Evolutionary conservation across 208 protist genomes (phyloP).

Genomic region (Balamuthia mandrillaris): DNA sequence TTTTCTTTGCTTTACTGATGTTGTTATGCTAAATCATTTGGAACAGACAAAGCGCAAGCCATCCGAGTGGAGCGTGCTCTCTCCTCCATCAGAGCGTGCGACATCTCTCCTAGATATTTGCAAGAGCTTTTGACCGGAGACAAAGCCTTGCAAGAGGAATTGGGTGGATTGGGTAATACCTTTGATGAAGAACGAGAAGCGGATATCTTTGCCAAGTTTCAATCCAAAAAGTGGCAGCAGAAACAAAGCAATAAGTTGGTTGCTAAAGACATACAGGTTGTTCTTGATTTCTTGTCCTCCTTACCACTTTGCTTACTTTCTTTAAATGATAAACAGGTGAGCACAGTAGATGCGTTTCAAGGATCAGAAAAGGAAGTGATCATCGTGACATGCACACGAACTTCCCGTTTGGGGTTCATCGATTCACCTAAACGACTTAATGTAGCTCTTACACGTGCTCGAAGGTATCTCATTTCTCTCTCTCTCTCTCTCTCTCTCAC

Average conservation of each 20-base stretch:
- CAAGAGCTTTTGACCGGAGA: conserved; percentile 28
- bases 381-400: conserved; percentile 63
- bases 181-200: too few species aligned
- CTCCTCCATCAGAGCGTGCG: background rate
- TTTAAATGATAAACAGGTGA: conserved; percentile 43
- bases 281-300: background rate
- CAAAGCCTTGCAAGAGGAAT: background rate
- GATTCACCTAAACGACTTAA: conserved; percentile 70
- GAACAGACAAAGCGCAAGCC: conserved; percentile 57
- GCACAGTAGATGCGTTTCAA: conserved; percentile 76
- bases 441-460: conserved; percentile 70
- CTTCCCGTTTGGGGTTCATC: conserved; percentile 62
- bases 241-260: conserved; percentile 28
- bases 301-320: background rate
- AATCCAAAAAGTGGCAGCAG: conserved; percentile 29
- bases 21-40: background rate
- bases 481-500: background rate
- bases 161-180: too few species aligned
- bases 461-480: background rate
- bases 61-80: conserved; percentile 17
- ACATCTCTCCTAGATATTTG: conserved; percentile 18
- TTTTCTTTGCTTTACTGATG: background rate
- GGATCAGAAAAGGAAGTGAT: conserved; percentile 73
- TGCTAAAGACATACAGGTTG: conserved; percentile 3
- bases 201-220: background rate